Percentiles rank a stretch among this genome's conserved stretches.
These are phyloP conservation scores for Epichloe uncinata DNA, from an alignment of 2,329 filamentous ascomycete species.

Conservation along the genomic window DNA sequence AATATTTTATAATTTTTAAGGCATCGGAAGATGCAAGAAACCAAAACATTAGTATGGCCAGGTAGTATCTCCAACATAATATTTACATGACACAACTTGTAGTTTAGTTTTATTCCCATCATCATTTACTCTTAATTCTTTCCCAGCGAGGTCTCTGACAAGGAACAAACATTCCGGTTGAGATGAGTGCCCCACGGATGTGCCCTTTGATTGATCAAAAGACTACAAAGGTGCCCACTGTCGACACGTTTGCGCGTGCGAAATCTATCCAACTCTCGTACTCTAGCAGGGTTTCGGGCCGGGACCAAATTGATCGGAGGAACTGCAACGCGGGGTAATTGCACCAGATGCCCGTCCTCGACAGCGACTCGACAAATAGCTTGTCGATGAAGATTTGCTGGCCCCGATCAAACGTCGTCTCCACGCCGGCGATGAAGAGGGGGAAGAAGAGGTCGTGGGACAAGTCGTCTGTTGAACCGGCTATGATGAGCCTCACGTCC, in stretches of 20 bases:
- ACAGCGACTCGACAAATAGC: conserved; percentile 2
- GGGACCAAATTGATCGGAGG: conserved; percentile 2
- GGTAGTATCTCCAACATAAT: too few relatives aligned
- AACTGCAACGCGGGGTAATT: conserved; percentile 6
- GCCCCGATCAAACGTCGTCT: neutral
- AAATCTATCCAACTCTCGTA: conserved; percentile 4
- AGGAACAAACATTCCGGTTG: too few relatives aligned
- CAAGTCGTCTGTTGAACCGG: conserved; percentile 2
- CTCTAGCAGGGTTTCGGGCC: neutral
- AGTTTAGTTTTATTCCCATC: too few relatives aligned
- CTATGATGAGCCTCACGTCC: conserved; percentile 2
- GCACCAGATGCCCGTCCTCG: conserved; percentile 5
- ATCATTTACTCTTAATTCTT: too few relatives aligned
- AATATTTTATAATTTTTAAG: too few relatives aligned
- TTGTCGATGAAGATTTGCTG: conserved; percentile 2
- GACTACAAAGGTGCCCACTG: conserved; percentile 2
- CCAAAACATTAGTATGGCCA: too few relatives aligned
- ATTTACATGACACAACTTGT: too few relatives aligned
- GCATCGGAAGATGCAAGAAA: too few relatives aligned
- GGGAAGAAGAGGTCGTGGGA: conserved; percentile 7
- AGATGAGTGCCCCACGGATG: too few relatives aligned
- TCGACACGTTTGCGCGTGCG: conserved; percentile 2
- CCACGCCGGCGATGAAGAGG: conserved; percentile 7
- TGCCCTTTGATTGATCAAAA: neutral
- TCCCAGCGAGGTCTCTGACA: too few relatives aligned